Evolutionary conservation across 2,329 filamentous ascomycete genomes (phyloP).

Genomic region (Botrytis deweyae): DNA sequence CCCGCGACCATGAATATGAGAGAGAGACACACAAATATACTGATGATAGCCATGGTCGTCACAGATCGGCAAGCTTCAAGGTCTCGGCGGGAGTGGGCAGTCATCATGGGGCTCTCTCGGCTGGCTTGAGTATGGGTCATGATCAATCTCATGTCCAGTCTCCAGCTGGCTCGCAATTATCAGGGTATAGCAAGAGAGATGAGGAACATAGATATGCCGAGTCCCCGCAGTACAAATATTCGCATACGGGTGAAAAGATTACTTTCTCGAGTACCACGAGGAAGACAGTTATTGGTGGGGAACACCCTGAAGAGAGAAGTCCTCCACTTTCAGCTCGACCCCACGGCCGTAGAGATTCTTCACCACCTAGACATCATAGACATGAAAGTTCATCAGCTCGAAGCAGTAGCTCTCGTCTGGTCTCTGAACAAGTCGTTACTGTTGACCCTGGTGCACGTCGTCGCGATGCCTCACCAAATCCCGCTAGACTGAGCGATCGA

Average conservation of each 20-base stretch:
- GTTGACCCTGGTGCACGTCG: slow-evolving; percentile 35
- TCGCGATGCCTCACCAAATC: slow-evolving; percentile 31
- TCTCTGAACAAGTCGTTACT: slow-evolving; percentile 33
- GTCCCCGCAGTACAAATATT: slow-evolving; percentile 42
- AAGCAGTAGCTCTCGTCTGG: slow-evolving; percentile 24
- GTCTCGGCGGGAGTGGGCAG: slow-evolving; percentile 25
- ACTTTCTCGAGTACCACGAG: slow-evolving; percentile 36
- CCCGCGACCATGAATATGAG: slow-evolving; percentile 20
- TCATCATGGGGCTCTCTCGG: slow-evolving; percentile 31
- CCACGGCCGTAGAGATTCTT: slow-evolving; percentile 17
- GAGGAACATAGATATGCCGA: slow-evolving; percentile 34
- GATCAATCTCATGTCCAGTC: slow-evolving; percentile 24
- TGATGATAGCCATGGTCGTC: slow-evolving; percentile 27
- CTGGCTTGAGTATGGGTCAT: slow-evolving; percentile 30
- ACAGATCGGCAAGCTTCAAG: slow-evolving; percentile 35
- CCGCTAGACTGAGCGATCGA: slow-evolving; percentile 33
- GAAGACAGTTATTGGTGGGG: slow-evolving; percentile 28
- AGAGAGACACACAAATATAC: slow-evolving; percentile 28
- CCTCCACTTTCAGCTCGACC: slow-evolving; percentile 26
- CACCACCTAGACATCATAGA: slow-evolving; percentile 14
- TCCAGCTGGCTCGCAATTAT: slow-evolving; percentile 5
- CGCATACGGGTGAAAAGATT: slow-evolving; percentile 40
- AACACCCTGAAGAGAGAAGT: slow-evolving; percentile 24
- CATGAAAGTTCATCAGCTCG: slow-evolving; percentile 23
- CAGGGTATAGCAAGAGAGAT: slow-evolving; percentile 17